phyloP scores from a whole-genome alignment of 1,139 yeast genomes.

The Arxiozyma telluris region DNA sequence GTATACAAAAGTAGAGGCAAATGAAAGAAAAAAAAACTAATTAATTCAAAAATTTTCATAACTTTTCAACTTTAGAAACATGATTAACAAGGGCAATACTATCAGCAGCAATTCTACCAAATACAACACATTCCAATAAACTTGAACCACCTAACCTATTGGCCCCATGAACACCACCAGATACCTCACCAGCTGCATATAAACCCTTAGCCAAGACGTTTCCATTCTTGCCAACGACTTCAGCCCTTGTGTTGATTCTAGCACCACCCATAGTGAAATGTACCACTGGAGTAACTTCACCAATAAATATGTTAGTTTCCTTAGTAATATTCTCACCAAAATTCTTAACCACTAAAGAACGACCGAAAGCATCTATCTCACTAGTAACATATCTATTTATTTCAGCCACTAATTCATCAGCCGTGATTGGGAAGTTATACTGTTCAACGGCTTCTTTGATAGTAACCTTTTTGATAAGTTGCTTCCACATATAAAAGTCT shows the following conservation, averaged over 20 bases:
- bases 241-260: slow-evolving; percentile 49
- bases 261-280: slow-evolving; percentile 89
- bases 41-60: background rate
- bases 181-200: slow-evolving; percentile 73
- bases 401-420: slow-evolving; percentile 35
- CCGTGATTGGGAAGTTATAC: slow-evolving; percentile 28
- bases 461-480: slow-evolving; percentile 47
- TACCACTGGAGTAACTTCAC: slow-evolving; percentile 58
- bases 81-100: slow-evolving; percentile 12
- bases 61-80: background rate
- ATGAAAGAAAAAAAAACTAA: background rate
- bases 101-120: slow-evolving; percentile 46
- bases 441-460: slow-evolving; percentile 44
- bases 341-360: slow-evolving; percentile 27
- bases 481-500: slow-evolving; percentile 58
- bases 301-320: slow-evolving; percentile 29
- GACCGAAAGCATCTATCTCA: slow-evolving; percentile 24
- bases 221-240: slow-evolving; percentile 42
- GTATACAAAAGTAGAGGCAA: background rate
- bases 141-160: slow-evolving; percentile 74
- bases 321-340: slow-evolving; percentile 23
- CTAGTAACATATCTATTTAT: slow-evolving; percentile 42
- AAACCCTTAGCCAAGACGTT: slow-evolving; percentile 45
- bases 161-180: slow-evolving; percentile 77
- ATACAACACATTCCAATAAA: slow-evolving; percentile 71